Evolutionary conservation across 1,284 basidiomycete species (phyloP).

Genomic region (Ceratobasidium sp.): DNA sequence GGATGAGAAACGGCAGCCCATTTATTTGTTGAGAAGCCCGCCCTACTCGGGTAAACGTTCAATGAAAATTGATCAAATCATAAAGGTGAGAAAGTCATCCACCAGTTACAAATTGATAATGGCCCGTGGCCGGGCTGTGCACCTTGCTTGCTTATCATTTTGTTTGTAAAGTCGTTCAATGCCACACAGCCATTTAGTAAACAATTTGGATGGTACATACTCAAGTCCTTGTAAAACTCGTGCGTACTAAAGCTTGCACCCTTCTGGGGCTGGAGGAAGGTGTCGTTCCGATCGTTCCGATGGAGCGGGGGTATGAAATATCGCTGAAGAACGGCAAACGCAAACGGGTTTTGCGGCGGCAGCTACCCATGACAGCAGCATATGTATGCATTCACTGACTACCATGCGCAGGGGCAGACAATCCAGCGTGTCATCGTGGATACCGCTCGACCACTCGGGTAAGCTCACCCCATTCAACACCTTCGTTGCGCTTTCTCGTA

Average conservation of each 20-base stretch:
- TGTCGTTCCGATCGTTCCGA: slow-evolving; percentile 53
- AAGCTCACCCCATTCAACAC: slow-evolving; percentile 53
- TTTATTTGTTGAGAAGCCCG: no score
- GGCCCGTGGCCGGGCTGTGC: no score
- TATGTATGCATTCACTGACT: slow-evolving; percentile 57
- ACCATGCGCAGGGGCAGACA: slow-evolving; percentile 55
- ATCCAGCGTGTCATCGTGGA: slow-evolving; percentile 53
- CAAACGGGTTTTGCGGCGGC: slow-evolving; percentile 44
- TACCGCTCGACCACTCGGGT: slow-evolving; percentile 52
- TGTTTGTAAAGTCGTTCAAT: no score
- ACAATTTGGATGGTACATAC: no score
- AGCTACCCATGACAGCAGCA: no score
- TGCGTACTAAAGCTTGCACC: slow-evolving; percentile 50
- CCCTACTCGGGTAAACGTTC: no score
- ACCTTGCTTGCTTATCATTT: no score
- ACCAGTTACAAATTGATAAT: no score
- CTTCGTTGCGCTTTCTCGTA: slow-evolving; percentile 55
- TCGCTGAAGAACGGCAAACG: slow-evolving; percentile 5
- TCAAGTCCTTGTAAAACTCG: slow-evolving; percentile 56
- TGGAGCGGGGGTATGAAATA: slow-evolving; percentile 44
- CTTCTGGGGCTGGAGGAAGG: slow-evolving; percentile 51
- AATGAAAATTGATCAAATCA: no score
- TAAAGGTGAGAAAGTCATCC: no score
- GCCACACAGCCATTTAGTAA: no score
- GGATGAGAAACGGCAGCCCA: no score